Conservation (phyloP, 768 basidiomycete genomes). For the Guyanaporus albipodus region DNA sequence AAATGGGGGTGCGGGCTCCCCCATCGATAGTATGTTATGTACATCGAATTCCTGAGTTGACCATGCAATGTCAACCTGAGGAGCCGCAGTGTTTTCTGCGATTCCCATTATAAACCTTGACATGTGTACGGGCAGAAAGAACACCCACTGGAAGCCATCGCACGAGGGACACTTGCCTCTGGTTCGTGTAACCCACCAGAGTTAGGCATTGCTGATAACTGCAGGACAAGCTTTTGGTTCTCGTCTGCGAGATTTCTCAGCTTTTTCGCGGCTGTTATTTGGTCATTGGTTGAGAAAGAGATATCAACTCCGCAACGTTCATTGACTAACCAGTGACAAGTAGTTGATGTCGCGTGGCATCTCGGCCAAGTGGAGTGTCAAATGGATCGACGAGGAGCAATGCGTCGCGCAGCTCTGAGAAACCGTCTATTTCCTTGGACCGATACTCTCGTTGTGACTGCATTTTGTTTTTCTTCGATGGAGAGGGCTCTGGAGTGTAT, state of each 20-base stretch:
- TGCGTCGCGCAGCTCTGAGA: conserved; percentile 27
- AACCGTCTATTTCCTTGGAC: conserved; percentile 29
- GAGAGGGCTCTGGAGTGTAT: conserved; percentile 1
- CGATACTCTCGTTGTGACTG: conserved; percentile 30
- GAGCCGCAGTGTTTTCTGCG: conserved; percentile 7
- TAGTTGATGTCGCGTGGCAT: conserved; percentile 29
- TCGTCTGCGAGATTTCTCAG: conserved; percentile 33
- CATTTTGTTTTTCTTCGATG: conserved; percentile 20
- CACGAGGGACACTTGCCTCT: neutral
- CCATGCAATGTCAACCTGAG: conserved; percentile 1
- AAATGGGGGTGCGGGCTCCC: conserved; percentile 1
- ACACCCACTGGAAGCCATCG: conserved; percentile 11
- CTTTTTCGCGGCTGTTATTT: conserved; percentile 44
- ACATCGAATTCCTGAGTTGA: conserved; percentile 1
- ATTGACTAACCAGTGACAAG: conserved; percentile 21
- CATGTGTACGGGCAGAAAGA: neutral
- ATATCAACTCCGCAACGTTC: neutral
- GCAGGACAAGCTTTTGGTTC: conserved; percentile 17
- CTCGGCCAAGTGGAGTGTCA: conserved; percentile 22
- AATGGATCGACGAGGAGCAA: conserved; percentile 24
- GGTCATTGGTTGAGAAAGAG: conserved; percentile 4
- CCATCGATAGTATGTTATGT: conserved; percentile 5
- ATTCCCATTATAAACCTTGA: neutral
- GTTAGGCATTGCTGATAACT: conserved; percentile 13
- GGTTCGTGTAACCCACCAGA: neutral